phyloP scores from a whole-genome alignment of 1,284 basidiomycete genomes.

The Anthracocystis setariae region DNA sequence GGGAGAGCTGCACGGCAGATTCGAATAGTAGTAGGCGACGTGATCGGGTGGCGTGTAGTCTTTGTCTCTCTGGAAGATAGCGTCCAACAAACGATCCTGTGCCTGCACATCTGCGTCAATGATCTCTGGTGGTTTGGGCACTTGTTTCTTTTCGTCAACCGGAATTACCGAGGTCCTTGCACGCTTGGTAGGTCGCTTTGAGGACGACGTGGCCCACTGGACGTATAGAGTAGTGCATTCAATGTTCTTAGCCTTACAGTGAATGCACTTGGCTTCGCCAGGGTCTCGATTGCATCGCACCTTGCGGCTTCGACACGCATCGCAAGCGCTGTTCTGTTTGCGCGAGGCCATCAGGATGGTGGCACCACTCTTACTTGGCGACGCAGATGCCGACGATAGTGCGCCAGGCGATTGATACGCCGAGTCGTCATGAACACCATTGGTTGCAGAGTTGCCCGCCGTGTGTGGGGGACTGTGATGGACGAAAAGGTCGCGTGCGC shows the following conservation, averaged over 20 bases:
- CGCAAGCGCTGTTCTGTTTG: constrained; percentile 61
- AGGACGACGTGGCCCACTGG: constrained; percentile 51
- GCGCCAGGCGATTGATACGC: constrained; percentile 14
- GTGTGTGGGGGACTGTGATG: constrained; percentile 16
- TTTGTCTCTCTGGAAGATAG: constrained; percentile 41
- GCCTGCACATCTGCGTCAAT: constrained; percentile 25
- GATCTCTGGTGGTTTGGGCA: constrained; percentile 37
- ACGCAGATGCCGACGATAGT: constrained; percentile 14
- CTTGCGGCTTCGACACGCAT: constrained; percentile 59
- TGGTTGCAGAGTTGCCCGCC: constrained; percentile 10
- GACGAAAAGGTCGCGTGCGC: not conserved
- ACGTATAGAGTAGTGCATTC: constrained; percentile 61
- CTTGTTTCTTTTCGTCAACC: constrained; percentile 32
- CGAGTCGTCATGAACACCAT: constrained; percentile 24
- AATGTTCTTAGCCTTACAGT: constrained; percentile 59
- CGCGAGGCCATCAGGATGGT: constrained; percentile 46
- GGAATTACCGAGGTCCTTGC: constrained; percentile 28
- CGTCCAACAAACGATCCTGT: constrained; percentile 37
- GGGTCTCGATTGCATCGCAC: constrained; percentile 53
- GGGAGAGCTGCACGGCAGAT: constrained; percentile 27
- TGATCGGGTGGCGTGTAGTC: constrained; percentile 28
- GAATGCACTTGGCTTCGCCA: constrained; percentile 53
- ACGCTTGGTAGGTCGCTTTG: constrained; percentile 54
- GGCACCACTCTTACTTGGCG: constrained; percentile 23
- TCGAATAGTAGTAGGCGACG: constrained; percentile 24